Evolutionary conservation across 2,329 filamentous ascomycete genomes (phyloP), one percentile per base, ranked within the genome.

Genomic region (Arthrobotrys sphaeroides): DNA sequence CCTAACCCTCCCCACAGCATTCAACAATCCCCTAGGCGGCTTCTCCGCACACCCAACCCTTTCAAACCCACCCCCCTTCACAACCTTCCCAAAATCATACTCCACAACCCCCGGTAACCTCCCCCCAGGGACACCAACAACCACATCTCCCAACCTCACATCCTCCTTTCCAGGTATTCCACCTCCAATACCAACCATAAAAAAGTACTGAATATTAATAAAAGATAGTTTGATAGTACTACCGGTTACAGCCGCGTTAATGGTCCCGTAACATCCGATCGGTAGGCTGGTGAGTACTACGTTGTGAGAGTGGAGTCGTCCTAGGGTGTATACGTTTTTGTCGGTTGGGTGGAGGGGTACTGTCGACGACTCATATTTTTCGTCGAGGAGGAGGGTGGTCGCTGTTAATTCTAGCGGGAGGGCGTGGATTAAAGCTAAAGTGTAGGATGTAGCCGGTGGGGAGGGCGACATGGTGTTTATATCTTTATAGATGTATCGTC

Each of bases 61-160:
- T 18, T 38, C 12, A 53, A 65, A 65, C 6, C 13, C 26, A 6
- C 43, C 60, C 6, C 16, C 42, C 5, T n/a, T n/a, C 4, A 26
- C 2, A 18, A 31, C 18, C 16, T 66, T 66, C 5, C 45, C 45
- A 24, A 43, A 31, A 18, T 66, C 61, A n/a, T 55, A 55, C n/a
- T 66, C 45, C 13, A 66, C 61, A 5, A 66, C 61, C 5, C 61
- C 61, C 5, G n/a, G 24, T 2, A 13, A 43, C 5, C 18, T 55
- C n/a, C 47, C 61, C 1, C 26, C 33, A 5, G 61, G 61, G 10
- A 13, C 43, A 12, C 45, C 43, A 31, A 66, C 61, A 4, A 66
- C 61, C 7, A 66, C 20, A 45, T 66, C 61, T 1, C 61, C 80
- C 0, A 81, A 76, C 0, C 80, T 77, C 6, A 81, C 77, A 66